Evolutionary conservation across 352 stramenopile species (phyloP), one percentile per base, ranked within the genome.

Genomic region (Phytophthora sansomeana): DNA sequence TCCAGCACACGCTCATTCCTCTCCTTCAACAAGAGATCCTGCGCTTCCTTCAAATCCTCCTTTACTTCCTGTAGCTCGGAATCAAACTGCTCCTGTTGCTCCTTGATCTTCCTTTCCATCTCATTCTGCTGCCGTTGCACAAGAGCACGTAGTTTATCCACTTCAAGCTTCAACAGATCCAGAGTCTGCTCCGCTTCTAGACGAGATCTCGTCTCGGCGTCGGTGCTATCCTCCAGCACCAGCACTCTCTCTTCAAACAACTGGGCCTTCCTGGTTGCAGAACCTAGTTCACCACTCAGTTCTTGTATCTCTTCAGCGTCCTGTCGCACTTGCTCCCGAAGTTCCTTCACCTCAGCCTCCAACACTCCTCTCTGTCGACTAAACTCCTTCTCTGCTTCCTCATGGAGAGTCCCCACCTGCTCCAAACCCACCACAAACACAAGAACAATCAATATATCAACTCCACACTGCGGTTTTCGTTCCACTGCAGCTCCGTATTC

Each of bases 161-260:
- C 77, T 58, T 93, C 81, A 3, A 85, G 55, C 48, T 86, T 90
- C 16, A 93, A 77, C 49, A 88, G 59, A 51, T 93, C 81, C 43
- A 93, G 59, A 1, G 83, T 92, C 55, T 91, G 73, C 44, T 92
- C 80, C 1, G 76, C 78, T 33, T 87, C 80, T 28, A 89, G 49
- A 16, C 83, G 75, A 48, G 72, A 59, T n/a, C 72, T 68, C 5
- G 67, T 72, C 69, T 94, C 87, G 0, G 70, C 43, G 16, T 93
- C 83, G 11, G 68, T 83, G 32, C 77, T 84, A 50, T 90, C 71
- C 46, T 92, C 81, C 50, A 93, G 63, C 55, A 81, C 72, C 17
- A 84, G 30, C 24, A 92, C 80, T 1, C 82, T 71, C 19, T 87
- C 69, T 56, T 91, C 78, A 53, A 72, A 69, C 42, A 68, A 16